phyloP scores from a whole-genome alignment of 164 flowering plant genomes.

The Tinospora cordifolia region DNA sequence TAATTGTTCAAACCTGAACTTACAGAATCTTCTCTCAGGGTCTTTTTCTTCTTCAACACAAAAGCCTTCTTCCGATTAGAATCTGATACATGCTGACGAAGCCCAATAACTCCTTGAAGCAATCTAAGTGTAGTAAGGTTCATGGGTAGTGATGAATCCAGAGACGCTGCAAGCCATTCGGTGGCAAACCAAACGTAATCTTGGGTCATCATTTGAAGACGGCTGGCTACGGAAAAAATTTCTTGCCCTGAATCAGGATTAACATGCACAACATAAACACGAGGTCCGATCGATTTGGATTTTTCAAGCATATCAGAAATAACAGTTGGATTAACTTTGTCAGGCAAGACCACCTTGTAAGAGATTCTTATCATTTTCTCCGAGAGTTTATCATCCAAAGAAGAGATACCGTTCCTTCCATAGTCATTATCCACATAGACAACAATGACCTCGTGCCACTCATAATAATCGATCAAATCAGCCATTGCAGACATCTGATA shows the following conservation, averaged over 20 bases:
- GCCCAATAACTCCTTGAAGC: constrained; percentile 52
- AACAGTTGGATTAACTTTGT: constrained; percentile 19
- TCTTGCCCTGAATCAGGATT: constrained; percentile 43
- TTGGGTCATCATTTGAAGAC: constrained; percentile 52
- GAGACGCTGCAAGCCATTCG: constrained; percentile 61
- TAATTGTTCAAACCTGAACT: constrained; percentile 37
- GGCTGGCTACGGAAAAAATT: constrained; percentile 43
- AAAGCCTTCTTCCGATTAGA: constrained; percentile 39
- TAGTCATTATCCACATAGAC: constrained; percentile 59
- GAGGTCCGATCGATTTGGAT: constrained; percentile 38
- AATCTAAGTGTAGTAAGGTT: constrained; percentile 15
- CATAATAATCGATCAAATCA: constrained; percentile 44
- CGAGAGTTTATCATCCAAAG: constrained; percentile 47
- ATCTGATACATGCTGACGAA: constrained; percentile 51
- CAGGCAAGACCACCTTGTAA: constrained; percentile 38
- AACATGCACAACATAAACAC: constrained; percentile 72
- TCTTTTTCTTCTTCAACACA: constrained; percentile 33
- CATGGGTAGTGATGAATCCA: constrained; percentile 39
- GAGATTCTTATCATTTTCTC: constrained; percentile 30
- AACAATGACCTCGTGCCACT: constrained; percentile 60
- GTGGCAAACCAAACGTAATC: constrained; percentile 74
- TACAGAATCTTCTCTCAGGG: constrained; percentile 25
- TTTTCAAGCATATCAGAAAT: constrained; percentile 30
- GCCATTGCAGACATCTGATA: constrained; percentile 78
- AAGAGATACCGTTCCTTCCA: constrained; percentile 65